Evolutionary conservation across 2,329 filamentous ascomycete genomes (phyloP), one percentile per base, ranked within the genome.

Genomic region (Bipolaris cookei): DNA sequence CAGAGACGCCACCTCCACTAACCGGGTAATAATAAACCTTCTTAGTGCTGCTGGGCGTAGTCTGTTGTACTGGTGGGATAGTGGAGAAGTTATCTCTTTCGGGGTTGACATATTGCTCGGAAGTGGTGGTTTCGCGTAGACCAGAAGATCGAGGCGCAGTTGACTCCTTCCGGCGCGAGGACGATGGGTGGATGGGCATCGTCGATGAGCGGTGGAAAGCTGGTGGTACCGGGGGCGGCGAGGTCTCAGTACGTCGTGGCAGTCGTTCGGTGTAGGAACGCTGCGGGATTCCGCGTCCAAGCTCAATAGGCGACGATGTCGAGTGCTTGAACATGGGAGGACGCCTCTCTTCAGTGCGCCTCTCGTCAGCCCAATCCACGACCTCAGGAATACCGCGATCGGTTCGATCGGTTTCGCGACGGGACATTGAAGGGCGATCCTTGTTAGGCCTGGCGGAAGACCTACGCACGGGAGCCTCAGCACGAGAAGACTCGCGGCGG

Each of bases 121-220:
- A 67, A 59, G 53, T 71, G 63, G 59, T 67, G 48, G 71, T 62
- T 41, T 69, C 69, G 45, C 75, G 75, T 4, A 76, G 64, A 21
- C 59, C 65, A 6, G 75, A 75, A 6, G 68, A 56, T 54, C 65
- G 71, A 37, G 64, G 20, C 10, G 48, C 56, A 30, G 57, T 56
- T 14, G 64, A 50, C 7, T 70, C 63, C 48, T 73, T 71, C 51
- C 70, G 66, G 50, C 70, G 67, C n/a, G 69, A 63, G 32, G 68
- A 66, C 20, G 69, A 63, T 4, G 54, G 49, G 35, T 63, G 63
- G 8, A 64, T 55, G 3, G 75, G 79, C 79, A 79, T 80, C 0
- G 78, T 81, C 47, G 81, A 73, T 25, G 79, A 72, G 56, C 80
- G 79, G 47, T 68, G 74, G 42, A 80, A 68, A 34, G 54, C 56